phyloP scores from a whole-genome alignment of 2,329 filamentous ascomycete species.

The Dothideomycetes sp. region DNA sequence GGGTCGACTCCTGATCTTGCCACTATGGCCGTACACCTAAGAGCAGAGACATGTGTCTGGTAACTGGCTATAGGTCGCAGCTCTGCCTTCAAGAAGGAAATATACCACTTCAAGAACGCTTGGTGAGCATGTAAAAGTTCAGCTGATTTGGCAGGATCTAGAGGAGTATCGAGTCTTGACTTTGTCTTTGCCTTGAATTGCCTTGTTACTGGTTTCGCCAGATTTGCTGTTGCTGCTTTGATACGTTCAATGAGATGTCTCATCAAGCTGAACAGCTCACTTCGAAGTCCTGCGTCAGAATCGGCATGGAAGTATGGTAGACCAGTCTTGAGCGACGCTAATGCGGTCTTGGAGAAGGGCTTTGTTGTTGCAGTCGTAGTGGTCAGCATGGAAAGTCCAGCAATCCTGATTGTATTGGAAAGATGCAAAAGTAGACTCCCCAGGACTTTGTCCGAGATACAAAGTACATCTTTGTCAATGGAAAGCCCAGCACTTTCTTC shows the following conservation, averaged over 20 bases:
- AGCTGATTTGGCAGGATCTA: conserved; percentile 13
- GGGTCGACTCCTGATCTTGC: conserved; percentile 59
- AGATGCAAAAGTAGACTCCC: conserved; percentile 29
- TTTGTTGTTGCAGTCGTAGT: conserved; percentile 66
- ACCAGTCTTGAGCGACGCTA: conserved; percentile 55
- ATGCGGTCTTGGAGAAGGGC: conserved; percentile 55
- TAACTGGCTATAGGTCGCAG: conserved; percentile 77
- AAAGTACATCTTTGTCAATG: conserved; percentile 31
- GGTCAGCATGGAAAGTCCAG: conserved; percentile 73
- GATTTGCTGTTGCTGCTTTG: conserved; percentile 53
- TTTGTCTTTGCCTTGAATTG: conserved; percentile 4
- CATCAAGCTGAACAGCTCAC: conserved; percentile 66
- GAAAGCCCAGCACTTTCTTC: background rate
- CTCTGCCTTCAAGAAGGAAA: conserved; percentile 62
- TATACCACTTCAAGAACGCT: conserved; percentile 65
- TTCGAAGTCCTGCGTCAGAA: conserved; percentile 74
- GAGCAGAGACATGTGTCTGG: conserved; percentile 72
- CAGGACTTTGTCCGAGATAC: conserved; percentile 42
- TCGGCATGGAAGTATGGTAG: conserved; percentile 70
- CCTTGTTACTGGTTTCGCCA: conserved; percentile 25
- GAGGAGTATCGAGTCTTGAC: background rate
- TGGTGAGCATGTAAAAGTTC: conserved; percentile 40
- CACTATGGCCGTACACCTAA: conserved; percentile 62
- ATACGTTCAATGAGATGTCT: conserved; percentile 70
- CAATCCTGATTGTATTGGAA: conserved; percentile 52